These are phyloP conservation scores for Cyberlindnera mississippiensis DNA, from an alignment of 805 yeast genomes.

Conservation along the genomic window DNA sequence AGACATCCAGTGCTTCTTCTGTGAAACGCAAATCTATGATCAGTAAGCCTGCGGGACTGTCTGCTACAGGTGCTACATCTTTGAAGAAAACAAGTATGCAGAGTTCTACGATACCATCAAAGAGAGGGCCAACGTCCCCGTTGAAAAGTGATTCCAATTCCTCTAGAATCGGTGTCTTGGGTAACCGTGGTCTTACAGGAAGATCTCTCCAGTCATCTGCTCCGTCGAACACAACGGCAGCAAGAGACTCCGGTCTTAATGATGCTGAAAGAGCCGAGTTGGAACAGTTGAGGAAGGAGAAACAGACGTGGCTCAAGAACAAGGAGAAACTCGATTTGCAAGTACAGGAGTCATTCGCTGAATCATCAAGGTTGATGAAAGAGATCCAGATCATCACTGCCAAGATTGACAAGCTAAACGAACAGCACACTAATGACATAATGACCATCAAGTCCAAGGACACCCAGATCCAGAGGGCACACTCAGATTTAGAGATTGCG, in stretches of 20 bases:
- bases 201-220: conserved; percentile 37
- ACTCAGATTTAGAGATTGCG: conserved; percentile 58
- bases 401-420: conserved; percentile 40
- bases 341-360: conserved; percentile 28
- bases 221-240: conserved; percentile 13
- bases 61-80: conserved; percentile 11
- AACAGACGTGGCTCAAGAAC: conserved; percentile 33
- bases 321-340: conserved; percentile 29
- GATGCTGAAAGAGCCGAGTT: conserved; percentile 39
- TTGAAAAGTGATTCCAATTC: conserved; percentile 37
- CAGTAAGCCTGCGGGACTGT: conserved; percentile 13
- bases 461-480: conserved; percentile 57
- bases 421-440: conserved; percentile 47
- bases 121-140: conserved; percentile 70
- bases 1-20: conserved; percentile 9
- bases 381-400: conserved; percentile 20
- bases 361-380: conserved; percentile 26
- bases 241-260: conserved; percentile 6
- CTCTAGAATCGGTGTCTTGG: conserved; percentile 25
- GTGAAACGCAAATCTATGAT: conserved; percentile 13
- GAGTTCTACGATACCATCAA: conserved; percentile 49
- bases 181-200: conserved; percentile 36
- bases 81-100: conserved; percentile 9
- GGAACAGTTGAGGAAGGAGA: conserved; percentile 49
- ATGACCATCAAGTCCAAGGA: conserved; percentile 63